These are phyloP conservation scores for Cadophora malorum DNA, from an alignment of 2,329 filamentous ascomycete species.

Conservation along the genomic window DNA sequence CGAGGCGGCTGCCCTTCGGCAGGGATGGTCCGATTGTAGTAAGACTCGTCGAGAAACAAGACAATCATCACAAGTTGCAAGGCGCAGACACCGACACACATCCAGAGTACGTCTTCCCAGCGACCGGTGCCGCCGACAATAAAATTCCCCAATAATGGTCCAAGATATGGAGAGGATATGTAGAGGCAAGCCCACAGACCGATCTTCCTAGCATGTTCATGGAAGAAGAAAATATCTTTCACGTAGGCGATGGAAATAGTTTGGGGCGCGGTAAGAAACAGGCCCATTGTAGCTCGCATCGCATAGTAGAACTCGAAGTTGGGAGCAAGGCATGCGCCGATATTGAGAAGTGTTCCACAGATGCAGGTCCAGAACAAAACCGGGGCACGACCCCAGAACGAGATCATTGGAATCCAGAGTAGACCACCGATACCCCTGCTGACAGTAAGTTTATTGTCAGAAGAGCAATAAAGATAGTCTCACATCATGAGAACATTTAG, in stretches of 20 bases:
- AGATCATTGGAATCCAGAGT: slow-evolving; percentile 42
- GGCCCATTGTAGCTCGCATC: slow-evolving; percentile 44
- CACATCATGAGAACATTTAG: too few relatives aligned
- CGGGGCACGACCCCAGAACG: slow-evolving; percentile 52
- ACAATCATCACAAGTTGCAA: slow-evolving; percentile 50
- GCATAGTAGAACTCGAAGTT: slow-evolving; percentile 37
- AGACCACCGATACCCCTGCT: slow-evolving; percentile 18
- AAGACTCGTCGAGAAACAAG: slow-evolving; percentile 55
- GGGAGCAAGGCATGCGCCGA: slow-evolving; percentile 20
- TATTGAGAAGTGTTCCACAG: slow-evolving; percentile 46
- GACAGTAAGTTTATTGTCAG: too few relatives aligned
- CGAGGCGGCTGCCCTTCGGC: too few relatives aligned
- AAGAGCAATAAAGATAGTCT: too few relatives aligned
- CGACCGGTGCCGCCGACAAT: slow-evolving; percentile 7
- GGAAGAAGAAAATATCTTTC: slow-evolving; percentile 59
- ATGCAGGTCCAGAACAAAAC: slow-evolving; percentile 51
- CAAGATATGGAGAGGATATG: slow-evolving; percentile 51
- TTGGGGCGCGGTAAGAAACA: slow-evolving; percentile 33
- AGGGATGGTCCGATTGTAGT: slow-evolving; percentile 50
- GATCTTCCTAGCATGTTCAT: slow-evolving; percentile 58
- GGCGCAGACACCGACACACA: slow-evolving; percentile 47
- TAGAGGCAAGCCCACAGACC: slow-evolving; percentile 53
- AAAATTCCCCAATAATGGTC: slow-evolving; percentile 43
- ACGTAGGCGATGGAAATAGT: slow-evolving; percentile 19
- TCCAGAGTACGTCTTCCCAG: not conserved